Evolutionary conservation across 345 rosid genomes (phyloP).

Genomic region (Bruguiera gymnorhiza): DNA sequence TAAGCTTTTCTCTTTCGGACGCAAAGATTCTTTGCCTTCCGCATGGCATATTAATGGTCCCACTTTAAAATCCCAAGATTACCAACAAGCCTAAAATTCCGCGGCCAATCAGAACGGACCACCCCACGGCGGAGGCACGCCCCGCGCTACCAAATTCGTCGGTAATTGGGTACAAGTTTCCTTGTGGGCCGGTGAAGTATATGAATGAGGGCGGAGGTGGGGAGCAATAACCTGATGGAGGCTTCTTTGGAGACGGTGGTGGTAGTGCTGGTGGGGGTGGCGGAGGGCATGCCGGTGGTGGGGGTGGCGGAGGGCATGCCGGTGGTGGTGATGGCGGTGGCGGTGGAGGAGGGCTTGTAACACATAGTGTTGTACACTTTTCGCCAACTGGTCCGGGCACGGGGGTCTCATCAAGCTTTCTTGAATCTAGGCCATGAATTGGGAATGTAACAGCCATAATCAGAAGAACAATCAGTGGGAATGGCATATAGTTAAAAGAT

Average conservation of each 20-base stretch:
- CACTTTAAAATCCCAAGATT: slow-evolving; percentile 3
- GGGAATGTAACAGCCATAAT: slow-evolving; percentile 4
- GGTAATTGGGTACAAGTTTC: slow-evolving; percentile 49
- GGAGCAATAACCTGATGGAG: slow-evolving; percentile 40
- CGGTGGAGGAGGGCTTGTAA: slow-evolving; percentile 50
- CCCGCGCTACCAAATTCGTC: slow-evolving; percentile 31
- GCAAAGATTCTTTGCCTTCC: not conserved
- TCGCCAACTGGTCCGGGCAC: slow-evolving; percentile 20
- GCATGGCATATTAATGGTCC: not conserved
- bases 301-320: slow-evolving; percentile 32
- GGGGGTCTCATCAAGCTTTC: slow-evolving; percentile 31
- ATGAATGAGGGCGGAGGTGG: slow-evolving; percentile 50
- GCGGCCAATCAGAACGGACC: slow-evolving; percentile 32
- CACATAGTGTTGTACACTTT: slow-evolving; percentile 50
- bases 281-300: slow-evolving; percentile 17
- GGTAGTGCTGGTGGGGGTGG: slow-evolving; percentile 31
- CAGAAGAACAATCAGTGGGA: slow-evolving; percentile 14
- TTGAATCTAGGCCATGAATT: slow-evolving; percentile 21
- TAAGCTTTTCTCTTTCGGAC: not conserved
- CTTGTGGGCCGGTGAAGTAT: slow-evolving; percentile 62
- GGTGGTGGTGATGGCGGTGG: slow-evolving; percentile 33
- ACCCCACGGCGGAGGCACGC: slow-evolving; percentile 21
- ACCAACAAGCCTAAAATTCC: slow-evolving; percentile 33
- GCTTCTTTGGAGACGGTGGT: slow-evolving; percentile 26
- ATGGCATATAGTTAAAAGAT: not conserved